Percentiles rank a stretch among this genome's conserved stretches.
Conservation (phyloP, 2,329 filamentous ascomycete genomes). For the Chaetomium sp. region DNA sequence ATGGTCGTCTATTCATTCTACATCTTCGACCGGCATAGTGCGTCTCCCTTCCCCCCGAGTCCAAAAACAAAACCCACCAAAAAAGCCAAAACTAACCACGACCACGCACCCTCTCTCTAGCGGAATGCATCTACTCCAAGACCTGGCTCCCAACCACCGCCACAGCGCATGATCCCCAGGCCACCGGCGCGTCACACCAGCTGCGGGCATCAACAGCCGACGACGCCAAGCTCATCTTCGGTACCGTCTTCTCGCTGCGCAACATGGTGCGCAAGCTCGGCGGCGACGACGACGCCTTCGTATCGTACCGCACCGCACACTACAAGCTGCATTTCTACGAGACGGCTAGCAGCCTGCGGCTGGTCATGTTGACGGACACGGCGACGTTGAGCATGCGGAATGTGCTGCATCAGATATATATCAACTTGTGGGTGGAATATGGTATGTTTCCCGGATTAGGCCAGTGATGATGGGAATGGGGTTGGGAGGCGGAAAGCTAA, state of each 20-base stretch:
- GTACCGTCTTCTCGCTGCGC: constrained; percentile 89
- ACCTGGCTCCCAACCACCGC: constrained; percentile 57
- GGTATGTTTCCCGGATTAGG: constrained; percentile 42
- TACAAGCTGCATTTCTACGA: constrained; percentile 99
- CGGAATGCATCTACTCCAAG: constrained; percentile 94
- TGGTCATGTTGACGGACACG: constrained; percentile 93
- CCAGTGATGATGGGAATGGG: neutral
- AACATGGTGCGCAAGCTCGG: constrained; percentile 97
- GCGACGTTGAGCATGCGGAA: constrained; percentile 85
- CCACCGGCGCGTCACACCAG: constrained; percentile 9
- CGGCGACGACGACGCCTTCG: constrained; percentile 88
- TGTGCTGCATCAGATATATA: constrained; percentile 95
- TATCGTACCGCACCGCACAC: constrained; percentile 85
- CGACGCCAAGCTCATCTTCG: constrained; percentile 95
- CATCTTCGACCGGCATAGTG: constrained; percentile 98
- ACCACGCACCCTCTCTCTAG: constrained; percentile 39
- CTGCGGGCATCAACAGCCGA: constrained; percentile 51
- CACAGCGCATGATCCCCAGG: constrained; percentile 5
- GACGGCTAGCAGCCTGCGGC: constrained; percentile 90
- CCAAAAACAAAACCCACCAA: neutral
- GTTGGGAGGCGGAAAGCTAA: neutral
- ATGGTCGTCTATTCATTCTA: constrained; percentile 98
- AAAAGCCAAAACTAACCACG: neutral
- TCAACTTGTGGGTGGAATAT: constrained; percentile 96
- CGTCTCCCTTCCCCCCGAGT: constrained; percentile 24